phyloP scores from a whole-genome alignment of 306 rosid genomes.

The Cajanus cajan region DNA sequence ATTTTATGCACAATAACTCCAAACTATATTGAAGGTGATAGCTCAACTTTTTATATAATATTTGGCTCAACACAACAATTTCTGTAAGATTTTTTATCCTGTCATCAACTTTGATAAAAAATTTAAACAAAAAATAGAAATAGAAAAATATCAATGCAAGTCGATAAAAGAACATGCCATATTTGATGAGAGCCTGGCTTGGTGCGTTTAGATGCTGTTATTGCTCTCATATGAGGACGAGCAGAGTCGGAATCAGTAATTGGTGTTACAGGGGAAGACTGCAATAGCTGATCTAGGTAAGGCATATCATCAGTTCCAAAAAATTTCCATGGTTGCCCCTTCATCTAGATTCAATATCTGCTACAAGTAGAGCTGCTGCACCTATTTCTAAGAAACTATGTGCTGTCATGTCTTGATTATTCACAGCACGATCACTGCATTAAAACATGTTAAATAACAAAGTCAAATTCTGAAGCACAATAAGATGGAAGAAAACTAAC shows the following conservation, averaged over 20 bases:
- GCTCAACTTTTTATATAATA: background rate
- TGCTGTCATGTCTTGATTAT: conserved; percentile 70
- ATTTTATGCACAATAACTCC: background rate
- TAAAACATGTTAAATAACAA: conserved; percentile 31
- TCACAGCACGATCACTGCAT: conserved; percentile 63
- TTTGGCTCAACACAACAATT: conserved; percentile 20
- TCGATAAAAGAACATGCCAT: conserved; percentile 58
- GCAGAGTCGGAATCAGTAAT: conserved; percentile 79
- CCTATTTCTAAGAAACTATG: conserved; percentile 89
- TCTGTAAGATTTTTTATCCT: background rate
- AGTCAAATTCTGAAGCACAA: conserved; percentile 28
- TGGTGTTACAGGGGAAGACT: conserved; percentile 82
- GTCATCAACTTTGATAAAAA: background rate
- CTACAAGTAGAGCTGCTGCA: conserved; percentile 90
- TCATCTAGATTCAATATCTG: conserved; percentile 86
- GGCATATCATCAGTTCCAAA: conserved; percentile 99
- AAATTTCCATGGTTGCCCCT: conserved; percentile 83
- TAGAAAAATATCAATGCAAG: conserved; percentile 10
- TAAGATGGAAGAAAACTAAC: background rate
- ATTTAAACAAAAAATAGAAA: background rate
- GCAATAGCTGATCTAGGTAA: conserved; percentile 88
- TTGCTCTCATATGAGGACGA: conserved; percentile 88
- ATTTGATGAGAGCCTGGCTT: conserved; percentile 74
- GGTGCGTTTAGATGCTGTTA: conserved; percentile 92
- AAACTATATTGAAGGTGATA: background rate